These are phyloP conservation scores for Calvatia gigantea DNA, from an alignment of 768 basidiomycete species.

Conservation along the genomic window DNA sequence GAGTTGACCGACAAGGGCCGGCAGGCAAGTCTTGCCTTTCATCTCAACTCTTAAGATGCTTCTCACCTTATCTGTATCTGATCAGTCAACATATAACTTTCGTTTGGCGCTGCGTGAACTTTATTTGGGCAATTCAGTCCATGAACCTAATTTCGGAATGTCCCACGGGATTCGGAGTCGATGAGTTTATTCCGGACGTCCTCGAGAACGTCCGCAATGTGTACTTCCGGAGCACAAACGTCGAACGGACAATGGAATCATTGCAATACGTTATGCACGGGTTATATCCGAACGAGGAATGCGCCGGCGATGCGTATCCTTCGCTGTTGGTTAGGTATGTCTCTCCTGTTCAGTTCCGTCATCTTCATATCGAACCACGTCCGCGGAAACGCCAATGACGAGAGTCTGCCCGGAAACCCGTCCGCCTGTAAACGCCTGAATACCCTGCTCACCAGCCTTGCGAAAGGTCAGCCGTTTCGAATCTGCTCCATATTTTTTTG, in stretches of 20 bases:
- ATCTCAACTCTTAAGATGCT: background rate
- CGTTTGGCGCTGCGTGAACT: conserved; percentile 57
- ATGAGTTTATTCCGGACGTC: conserved; percentile 50
- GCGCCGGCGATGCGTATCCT: conserved; percentile 40
- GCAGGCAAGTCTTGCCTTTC: conserved; percentile 36
- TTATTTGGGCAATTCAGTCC: conserved; percentile 59
- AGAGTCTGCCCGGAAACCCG: conserved; percentile 69
- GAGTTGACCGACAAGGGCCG: conserved; percentile 70
- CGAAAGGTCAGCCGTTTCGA: conserved; percentile 43
- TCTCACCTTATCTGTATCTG: too few relatives aligned
- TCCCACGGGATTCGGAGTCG: background rate
- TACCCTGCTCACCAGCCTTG: conserved; percentile 58
- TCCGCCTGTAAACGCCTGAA: conserved; percentile 66
- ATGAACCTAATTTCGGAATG: background rate
- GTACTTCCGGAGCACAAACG: conserved; percentile 74
- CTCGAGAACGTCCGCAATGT: conserved; percentile 40
- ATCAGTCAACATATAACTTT: conserved; percentile 62
- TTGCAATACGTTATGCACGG: conserved; percentile 73
- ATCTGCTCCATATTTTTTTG: background rate
- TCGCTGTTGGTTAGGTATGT: conserved; percentile 54
- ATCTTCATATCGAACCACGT: background rate
- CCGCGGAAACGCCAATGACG: conserved; percentile 61
- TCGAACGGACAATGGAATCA: conserved; percentile 74
- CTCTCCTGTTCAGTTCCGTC: background rate
- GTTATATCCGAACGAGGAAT: conserved; percentile 58